Conservation (phyloP, 2,329 filamentous ascomycete species). For the Neocucurbitaria cava region DNA sequence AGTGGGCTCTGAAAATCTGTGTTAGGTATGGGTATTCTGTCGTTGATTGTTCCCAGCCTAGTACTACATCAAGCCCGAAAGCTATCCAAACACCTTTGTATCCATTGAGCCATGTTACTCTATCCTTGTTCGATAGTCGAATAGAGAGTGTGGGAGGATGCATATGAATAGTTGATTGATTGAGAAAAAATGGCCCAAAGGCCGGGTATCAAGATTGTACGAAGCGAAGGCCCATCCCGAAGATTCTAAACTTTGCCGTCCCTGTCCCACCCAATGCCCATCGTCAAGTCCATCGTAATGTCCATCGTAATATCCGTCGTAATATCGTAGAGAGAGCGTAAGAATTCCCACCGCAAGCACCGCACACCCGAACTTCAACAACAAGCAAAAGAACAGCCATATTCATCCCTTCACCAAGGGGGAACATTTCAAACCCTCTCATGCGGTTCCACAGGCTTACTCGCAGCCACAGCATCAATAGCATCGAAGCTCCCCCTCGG, state of each 20-base stretch:
- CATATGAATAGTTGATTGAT: too few relatives aligned
- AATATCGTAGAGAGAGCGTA: conserved; percentile 1
- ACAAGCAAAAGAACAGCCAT: too few relatives aligned
- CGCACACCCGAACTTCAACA: too few relatives aligned
- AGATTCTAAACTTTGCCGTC: not conserved
- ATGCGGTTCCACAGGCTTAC: conserved; percentile 53
- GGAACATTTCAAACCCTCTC: conserved; percentile 53
- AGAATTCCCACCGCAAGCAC: not conserved
- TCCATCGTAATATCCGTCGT: not conserved
- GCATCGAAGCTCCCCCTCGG: conserved; percentile 54
- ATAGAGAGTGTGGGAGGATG: conserved; percentile 1
- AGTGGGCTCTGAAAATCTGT: too few relatives aligned
- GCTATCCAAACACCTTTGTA: too few relatives aligned
- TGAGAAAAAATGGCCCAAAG: conserved; percentile 9
- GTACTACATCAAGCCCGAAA: too few relatives aligned
- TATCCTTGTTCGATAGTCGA: too few relatives aligned
- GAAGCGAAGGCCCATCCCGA: conserved; percentile 23
- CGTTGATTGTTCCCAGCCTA: too few relatives aligned
- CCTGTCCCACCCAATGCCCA: not conserved
- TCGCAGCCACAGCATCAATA: conserved; percentile 51
- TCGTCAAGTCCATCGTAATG: not conserved
- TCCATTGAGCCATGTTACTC: too few relatives aligned
- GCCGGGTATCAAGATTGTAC: conserved; percentile 40
- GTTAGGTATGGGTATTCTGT: too few relatives aligned
- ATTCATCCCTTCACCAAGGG: not conserved